These are phyloP conservation scores for Schoenoplectus triqueter DNA, from an alignment of 202 grass and related monocot genomes.

Conservation along the genomic window DNA sequence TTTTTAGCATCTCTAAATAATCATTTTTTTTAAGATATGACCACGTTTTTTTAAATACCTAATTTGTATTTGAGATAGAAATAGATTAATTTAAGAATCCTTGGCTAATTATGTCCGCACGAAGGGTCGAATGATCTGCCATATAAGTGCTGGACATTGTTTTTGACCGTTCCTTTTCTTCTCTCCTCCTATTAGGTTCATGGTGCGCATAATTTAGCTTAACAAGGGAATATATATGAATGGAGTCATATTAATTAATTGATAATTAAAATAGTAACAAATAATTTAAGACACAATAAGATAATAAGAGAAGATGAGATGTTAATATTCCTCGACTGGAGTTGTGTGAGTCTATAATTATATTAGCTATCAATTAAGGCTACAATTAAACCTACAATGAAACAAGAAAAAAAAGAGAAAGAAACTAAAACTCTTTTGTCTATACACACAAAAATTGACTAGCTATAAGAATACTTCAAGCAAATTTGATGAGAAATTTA, in stretches of 20 bases:
- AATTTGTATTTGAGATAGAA: neutral
- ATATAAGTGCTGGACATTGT: too few relatives aligned
- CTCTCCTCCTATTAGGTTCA: too few relatives aligned
- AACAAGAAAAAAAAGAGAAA: neutral
- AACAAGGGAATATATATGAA: slow-evolving; percentile 7
- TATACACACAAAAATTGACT: slow-evolving; percentile 7
- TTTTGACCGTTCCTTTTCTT: too few relatives aligned
- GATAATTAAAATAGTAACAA: too few relatives aligned
- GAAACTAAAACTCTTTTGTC: neutral
- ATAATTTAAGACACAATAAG: too few relatives aligned
- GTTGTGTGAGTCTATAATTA: neutral
- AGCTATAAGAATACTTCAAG: neutral
- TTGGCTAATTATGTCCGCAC: too few relatives aligned
- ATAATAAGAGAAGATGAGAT: too few relatives aligned
- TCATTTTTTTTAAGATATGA: neutral
- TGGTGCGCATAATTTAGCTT: neutral
- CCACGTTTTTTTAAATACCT: neutral
- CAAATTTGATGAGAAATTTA: neutral
- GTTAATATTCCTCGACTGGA: neutral
- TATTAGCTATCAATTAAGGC: neutral
- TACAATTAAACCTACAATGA: neutral
- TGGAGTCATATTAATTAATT: too few relatives aligned
- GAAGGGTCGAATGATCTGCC: too few relatives aligned
- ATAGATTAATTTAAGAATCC: neutral
- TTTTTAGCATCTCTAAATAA: neutral